phyloP scores from a whole-genome alignment of 1,284 basidiomycete genomes.

The Apiotrichum siamense region DNA sequence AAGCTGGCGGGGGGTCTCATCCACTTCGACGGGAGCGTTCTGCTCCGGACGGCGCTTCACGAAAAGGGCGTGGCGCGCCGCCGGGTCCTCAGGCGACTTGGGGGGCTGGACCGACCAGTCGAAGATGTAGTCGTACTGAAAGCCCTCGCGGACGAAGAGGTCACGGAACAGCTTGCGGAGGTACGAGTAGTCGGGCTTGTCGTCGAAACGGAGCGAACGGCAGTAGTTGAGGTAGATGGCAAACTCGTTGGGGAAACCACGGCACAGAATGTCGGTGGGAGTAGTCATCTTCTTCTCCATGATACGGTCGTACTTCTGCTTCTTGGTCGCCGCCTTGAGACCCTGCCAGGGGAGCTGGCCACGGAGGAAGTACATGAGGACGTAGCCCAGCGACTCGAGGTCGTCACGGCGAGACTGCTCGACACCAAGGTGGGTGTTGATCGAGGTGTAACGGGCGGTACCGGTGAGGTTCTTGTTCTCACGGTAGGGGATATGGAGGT shows the following conservation, averaged over 20 bases:
- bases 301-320: slow-evolving; percentile 98
- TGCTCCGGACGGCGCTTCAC: no score
- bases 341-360: slow-evolving; percentile 96
- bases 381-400: slow-evolving; percentile 91
- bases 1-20: slow-evolving; percentile 40
- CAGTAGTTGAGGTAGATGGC: slow-evolving; percentile 97
- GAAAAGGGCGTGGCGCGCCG: background rate
- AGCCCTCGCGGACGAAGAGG: slow-evolving; percentile 91
- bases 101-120: slow-evolving; percentile 84
- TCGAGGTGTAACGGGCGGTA: slow-evolving; percentile 97
- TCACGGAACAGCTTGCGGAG: slow-evolving; percentile 97
- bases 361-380: slow-evolving; percentile 95
- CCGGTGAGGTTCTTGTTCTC: slow-evolving; percentile 99
- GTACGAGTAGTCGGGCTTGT: slow-evolving; percentile 98
- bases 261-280: slow-evolving; percentile 89
- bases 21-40: slow-evolving; percentile 19
- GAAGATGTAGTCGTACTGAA: slow-evolving; percentile 97
- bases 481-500: slow-evolving; percentile 97
- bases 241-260: slow-evolving; percentile 95
- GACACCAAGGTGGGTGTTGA: slow-evolving; percentile 97
- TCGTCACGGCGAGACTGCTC: slow-evolving; percentile 95
- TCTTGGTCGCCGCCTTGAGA: slow-evolving; percentile 96
- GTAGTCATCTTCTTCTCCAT: slow-evolving; percentile 99
- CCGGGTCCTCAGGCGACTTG: slow-evolving; percentile 3
- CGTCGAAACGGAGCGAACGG: slow-evolving; percentile 91